Evolutionary conservation across 768 basidiomycete species (phyloP), one percentile per base, ranked within the genome.

Genomic region (Boletus tylopilopsis): DNA sequence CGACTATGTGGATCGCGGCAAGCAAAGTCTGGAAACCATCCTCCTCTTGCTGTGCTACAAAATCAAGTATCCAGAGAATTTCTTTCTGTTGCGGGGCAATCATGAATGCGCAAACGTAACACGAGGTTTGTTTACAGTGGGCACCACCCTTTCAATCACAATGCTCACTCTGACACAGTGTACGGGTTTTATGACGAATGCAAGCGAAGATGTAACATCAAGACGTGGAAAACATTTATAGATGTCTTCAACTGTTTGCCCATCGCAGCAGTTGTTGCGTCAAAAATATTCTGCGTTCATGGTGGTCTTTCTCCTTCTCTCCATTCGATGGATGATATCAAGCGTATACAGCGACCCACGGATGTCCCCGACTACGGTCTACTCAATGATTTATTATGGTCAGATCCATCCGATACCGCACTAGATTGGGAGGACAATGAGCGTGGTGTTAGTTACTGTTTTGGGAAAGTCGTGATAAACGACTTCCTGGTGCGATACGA

Each of bases 121-220:
- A 47, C 78, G 96, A 84, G 95, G 94, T 94, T 54, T 56, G 87
- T 52, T 24, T 49, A 38, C 21, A 48, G 5, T 27, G 3, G 18
- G 11, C 55, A 33, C 42, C 54, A 27, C 63, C 56, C 46, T 39
- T 55, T 29, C 54, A 47, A 37, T 55, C 37, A 22, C n/a, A 32
- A 18, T 40, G 30, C 57, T 69, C 27, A 66, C 46, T 18, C 30
- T 53, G 24, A 6, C 41, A 18, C 29, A 97, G 96, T 98, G 19
- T 99, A 99, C 63, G 96, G 96, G 23, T 99, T 99, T 73, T 99
- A 99, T 70, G 96, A 98, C 73, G 96, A 99, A 73, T 99, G 96
- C 78, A 99, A 99, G 74, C 86, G 96, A 65, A 83, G 96, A 56
- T 96, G 94, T 78, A 97, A 95, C 69, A 93, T 98, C 78, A 99